Conservation (phyloP, 305 asterid species). For the Fraxinus angustifolia region DNA sequence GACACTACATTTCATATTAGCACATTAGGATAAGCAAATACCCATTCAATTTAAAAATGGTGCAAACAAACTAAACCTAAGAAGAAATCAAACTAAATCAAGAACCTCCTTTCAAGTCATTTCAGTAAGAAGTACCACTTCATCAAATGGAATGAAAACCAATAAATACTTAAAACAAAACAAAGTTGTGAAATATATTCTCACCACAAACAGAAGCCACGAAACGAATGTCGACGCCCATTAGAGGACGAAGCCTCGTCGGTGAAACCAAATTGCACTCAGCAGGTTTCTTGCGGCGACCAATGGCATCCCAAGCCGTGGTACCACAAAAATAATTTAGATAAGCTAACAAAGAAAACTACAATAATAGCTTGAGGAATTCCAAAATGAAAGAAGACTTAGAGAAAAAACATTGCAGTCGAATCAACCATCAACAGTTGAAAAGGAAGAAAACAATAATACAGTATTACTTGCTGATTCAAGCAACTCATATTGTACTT, state of each 20-base stretch:
- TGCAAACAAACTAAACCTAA: not conserved
- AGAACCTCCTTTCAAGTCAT: not conserved
- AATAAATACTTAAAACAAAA: not conserved
- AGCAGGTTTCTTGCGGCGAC: not conserved
- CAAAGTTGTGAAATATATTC: not conserved
- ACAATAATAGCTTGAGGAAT: not conserved
- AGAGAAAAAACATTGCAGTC: conserved; percentile 3
- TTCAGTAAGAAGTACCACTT: not conserved
- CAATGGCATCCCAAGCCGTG: too few species aligned
- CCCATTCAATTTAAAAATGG: not conserved
- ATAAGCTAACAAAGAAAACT: conserved; percentile 9
- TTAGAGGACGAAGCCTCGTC: conserved; percentile 75
- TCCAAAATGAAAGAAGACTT: conserved; percentile 1
- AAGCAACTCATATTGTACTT: conserved; percentile 60
- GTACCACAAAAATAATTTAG: conserved; percentile 12
- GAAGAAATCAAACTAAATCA: not conserved
- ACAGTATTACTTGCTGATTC: conserved; percentile 73
- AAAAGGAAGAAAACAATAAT: conserved; percentile 17
- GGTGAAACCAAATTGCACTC: conserved; percentile 82
- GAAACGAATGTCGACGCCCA: conserved; percentile 70
- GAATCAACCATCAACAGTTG: conserved; percentile 10
- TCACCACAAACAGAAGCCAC: conserved; percentile 91
- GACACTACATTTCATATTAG: conserved; percentile 54
- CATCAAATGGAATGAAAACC: not conserved
- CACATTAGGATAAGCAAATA: conserved; percentile 5